Evolutionary conservation across 257 asterid genomes (phyloP), one percentile per base, ranked within the genome.

Genomic region (Euphrasia confusa): DNA sequence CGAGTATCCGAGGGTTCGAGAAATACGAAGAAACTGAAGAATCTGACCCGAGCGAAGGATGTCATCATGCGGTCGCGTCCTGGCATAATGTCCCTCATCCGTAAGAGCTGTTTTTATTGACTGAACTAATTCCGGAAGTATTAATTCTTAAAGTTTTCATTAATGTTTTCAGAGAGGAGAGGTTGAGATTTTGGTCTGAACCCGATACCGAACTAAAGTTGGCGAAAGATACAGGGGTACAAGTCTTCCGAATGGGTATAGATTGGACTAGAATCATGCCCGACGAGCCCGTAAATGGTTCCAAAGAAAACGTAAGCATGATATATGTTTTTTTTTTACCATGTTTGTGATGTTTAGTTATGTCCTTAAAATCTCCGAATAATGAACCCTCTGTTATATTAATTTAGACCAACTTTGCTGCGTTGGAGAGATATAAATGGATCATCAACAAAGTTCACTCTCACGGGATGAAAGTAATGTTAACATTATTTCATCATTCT

Each of bases 211-310:
- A 92, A 78, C 76, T 89, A 68, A 89, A 83, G 66, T 74, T 92
- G 77, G 99, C 99, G 59, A 86, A 78, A 75, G 85, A 86, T 68
- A 86, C 99, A 2, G 97, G 97, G 18, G 83, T 92, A 52, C 86
- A 82, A 68, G 96, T 89, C 57, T 92, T 92, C 53, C 84, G 97
- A 50, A 92, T 92, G 97, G 98, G 98, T 65, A 69, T 92, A 61
- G 98, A 92, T 78, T 92, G 98, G 98, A 78, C 97, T 12, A 89
- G 98, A 71, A 64, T 92, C 76, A 92, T 92, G 97, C 97, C 97
- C 3, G 78, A 77, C 69, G 95, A 92, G 75, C 98, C 98, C 13
- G 64, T 72, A 53, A 69, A 73, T 74, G 95, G 89, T 57, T 37
- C 79, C 17, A 75, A 58, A 68, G 84, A 72, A 67, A 59, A 79